These are phyloP conservation scores for Penicillium sp. DNA, from an alignment of 2,329 filamentous ascomycete genomes.

Conservation along the genomic window DNA sequence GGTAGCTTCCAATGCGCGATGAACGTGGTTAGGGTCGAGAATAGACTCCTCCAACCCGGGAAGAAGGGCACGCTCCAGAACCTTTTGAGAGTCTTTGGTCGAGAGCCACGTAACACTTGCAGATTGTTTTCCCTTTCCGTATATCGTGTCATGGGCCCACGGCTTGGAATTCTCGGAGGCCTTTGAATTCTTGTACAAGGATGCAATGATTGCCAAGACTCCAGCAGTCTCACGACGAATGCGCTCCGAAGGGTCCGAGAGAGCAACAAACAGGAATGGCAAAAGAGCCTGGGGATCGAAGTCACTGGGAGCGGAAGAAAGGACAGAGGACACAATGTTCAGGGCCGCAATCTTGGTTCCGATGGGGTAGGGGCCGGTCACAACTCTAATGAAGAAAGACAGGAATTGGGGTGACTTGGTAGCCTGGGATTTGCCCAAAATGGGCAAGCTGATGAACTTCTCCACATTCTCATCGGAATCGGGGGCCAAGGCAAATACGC, in stretches of 20 bases:
- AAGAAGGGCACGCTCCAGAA: conserved; percentile 68
- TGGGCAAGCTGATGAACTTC: conserved; percentile 38
- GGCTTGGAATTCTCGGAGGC: conserved; percentile 37
- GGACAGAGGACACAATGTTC: conserved; percentile 59
- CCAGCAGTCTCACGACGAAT: conserved; percentile 75
- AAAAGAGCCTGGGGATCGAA: conserved; percentile 75
- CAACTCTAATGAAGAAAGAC: conserved; percentile 74
- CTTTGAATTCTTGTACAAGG: conserved; percentile 51
- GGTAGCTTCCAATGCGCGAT: conserved; percentile 61
- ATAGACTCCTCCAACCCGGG: conserved; percentile 82
- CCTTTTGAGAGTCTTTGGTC: conserved; percentile 57
- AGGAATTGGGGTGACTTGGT: conserved; percentile 67
- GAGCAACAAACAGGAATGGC: conserved; percentile 76
- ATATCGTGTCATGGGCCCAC: conserved; percentile 68
- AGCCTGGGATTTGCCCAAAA: conserved; percentile 45
- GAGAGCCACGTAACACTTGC: conserved; percentile 59
- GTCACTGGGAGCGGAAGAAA: conserved; percentile 53
- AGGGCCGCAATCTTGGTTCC: conserved; percentile 70
- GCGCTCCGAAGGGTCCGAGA: conserved; percentile 73
- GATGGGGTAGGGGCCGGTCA: conserved; percentile 70
- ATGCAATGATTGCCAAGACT: conserved; percentile 60
- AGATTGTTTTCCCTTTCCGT: conserved; percentile 57
- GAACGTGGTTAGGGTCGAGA: conserved; percentile 72
- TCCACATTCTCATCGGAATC: conserved; percentile 34
- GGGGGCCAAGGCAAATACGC: conserved; percentile 38